Percentiles rank a stretch among this genome's conserved stretches.
Conservation (phyloP, 495 filamentous ascomycete species). For the Aspergillus ostianus region DNA sequence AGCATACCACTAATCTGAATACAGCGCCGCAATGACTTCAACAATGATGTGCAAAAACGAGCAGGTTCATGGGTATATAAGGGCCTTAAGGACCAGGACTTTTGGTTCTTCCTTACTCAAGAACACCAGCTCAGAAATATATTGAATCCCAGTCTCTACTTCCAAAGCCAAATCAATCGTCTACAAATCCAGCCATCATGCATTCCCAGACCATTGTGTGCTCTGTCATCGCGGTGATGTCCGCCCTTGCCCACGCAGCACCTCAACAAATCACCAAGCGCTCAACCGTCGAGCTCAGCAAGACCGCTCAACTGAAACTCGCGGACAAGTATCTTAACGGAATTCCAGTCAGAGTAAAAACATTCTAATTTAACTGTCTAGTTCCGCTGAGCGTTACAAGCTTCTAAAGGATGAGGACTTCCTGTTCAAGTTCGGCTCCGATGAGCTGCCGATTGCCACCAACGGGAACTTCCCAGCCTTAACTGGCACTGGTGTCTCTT, state of each 20-base stretch:
- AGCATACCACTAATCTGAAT: conserved; percentile 14
- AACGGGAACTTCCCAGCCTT: conserved; percentile 24
- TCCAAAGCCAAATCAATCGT: conserved; percentile 3
- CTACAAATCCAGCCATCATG: conserved; percentile 15
- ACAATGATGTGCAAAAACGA: neutral
- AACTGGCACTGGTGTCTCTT: conserved; percentile 16
- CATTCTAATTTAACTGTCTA: conserved; percentile 8
- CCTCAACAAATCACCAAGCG: conserved; percentile 16
- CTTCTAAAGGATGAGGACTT: conserved; percentile 40
- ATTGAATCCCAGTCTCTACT: neutral
- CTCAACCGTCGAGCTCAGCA: conserved; percentile 22
- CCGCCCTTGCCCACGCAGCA: conserved; percentile 18
- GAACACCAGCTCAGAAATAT: neutral
- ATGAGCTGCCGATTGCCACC: conserved; percentile 15
- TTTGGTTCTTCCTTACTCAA: neutral
- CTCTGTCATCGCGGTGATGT: conserved; percentile 8
- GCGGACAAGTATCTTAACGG: conserved; percentile 17
- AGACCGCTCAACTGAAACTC: conserved; percentile 24
- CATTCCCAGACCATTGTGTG: conserved; percentile 11
- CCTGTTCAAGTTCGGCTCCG: conserved; percentile 42
- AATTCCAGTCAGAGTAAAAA: neutral
- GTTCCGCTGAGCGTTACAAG: conserved; percentile 34
- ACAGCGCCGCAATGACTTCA: neutral
- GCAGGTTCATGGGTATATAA: conserved; percentile 12
- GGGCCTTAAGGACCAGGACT: neutral